Evolutionary conservation across 179 eudicot genomes (phyloP).

Genomic region (Sideroxylon spinosum): DNA sequence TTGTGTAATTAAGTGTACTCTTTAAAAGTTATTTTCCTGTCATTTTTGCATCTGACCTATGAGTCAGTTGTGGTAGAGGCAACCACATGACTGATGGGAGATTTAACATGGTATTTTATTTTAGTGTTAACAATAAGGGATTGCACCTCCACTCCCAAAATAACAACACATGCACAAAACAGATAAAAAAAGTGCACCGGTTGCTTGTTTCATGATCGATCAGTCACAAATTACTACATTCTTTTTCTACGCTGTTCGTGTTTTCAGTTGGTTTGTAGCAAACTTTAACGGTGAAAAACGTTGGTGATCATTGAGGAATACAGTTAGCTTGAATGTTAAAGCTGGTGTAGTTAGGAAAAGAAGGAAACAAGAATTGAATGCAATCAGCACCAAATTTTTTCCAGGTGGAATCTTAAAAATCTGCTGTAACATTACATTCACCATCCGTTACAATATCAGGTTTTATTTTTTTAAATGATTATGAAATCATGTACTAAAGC

Average conservation of each 20-base stretch:
- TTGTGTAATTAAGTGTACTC: neutral
- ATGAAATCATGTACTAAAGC: too few species aligned
- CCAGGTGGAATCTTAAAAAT: too few species aligned
- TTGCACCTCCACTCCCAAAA: neutral
- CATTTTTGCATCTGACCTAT: neutral
- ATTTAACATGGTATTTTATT: neutral
- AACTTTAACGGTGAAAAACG: neutral
- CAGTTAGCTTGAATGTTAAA: neutral
- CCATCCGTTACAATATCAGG: too few species aligned
- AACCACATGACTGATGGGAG: neutral
- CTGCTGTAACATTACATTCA: too few species aligned
- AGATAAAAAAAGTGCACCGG: neutral
- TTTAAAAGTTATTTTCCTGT: neutral
- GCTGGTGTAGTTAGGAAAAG: too few species aligned
- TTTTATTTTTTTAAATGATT: too few species aligned
- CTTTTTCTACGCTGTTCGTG: neutral
- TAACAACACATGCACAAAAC: neutral
- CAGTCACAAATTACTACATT: neutral
- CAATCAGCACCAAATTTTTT: too few species aligned
- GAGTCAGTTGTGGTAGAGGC: neutral
- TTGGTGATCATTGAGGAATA: neutral
- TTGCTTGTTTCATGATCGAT: neutral
- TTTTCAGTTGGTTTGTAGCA: conserved; percentile 1
- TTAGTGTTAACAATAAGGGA: neutral
- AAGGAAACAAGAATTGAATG: too few species aligned